A percentile compares a stretch with the other conserved stretches of the same genome.
phyloP scores from a whole-genome alignment of 148 eudicot genomes.

The Diospyros lotus region DNA sequence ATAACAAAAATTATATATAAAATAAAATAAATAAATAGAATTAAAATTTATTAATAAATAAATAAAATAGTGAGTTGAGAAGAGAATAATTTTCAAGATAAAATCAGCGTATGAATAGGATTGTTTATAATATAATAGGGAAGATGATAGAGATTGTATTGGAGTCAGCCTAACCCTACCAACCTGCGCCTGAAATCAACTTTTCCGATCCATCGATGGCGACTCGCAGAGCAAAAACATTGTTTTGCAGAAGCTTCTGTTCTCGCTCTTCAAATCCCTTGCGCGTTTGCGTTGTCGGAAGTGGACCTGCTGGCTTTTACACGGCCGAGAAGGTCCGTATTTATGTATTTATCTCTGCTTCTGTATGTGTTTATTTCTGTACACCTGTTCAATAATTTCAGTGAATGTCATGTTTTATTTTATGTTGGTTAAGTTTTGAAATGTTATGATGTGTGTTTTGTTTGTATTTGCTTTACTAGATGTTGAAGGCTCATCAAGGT shows the following conservation, averaged over 20 bases:
- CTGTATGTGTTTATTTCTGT: background rate
- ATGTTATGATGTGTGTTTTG: background rate
- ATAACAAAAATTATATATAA: too few species aligned
- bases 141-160: too few species aligned
- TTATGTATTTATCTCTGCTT: background rate
- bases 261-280: constrained; percentile 47
- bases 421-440: background rate
- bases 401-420: background rate
- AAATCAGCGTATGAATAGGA: too few species aligned
- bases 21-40: too few species aligned
- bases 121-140: too few species aligned
- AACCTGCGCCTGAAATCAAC: too few species aligned
- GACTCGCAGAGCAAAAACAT: constrained; percentile 16
- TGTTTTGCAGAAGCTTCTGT: constrained; percentile 40
- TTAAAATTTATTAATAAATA: too few species aligned
- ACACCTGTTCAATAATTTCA: background rate
- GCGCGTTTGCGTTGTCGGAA: constrained; percentile 83
- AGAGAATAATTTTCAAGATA: too few species aligned
- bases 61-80: too few species aligned
- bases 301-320: constrained; percentile 95
- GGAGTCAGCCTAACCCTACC: too few species aligned
- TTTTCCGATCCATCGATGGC: constrained; percentile 21
- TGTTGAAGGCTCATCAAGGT: constrained; percentile 71
- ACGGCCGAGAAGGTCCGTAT: constrained; percentile 74
- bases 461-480: constrained; percentile 28